These are phyloP conservation scores for Arabidopsis suecica DNA, from an alignment of 345 rosid species.

Conservation along the genomic window DNA sequence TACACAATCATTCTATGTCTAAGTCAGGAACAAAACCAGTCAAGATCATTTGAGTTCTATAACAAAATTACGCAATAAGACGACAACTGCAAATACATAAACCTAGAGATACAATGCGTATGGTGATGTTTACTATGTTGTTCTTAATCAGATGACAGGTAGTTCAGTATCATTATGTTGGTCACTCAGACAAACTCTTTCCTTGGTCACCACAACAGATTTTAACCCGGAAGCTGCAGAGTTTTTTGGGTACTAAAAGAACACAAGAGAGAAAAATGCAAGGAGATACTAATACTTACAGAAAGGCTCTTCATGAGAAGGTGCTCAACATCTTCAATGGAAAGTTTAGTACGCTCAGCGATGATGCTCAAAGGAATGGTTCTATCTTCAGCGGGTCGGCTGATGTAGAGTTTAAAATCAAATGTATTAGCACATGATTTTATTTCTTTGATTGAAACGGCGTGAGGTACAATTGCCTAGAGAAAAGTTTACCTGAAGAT, in stretches of 20 bases:
- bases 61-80: neutral
- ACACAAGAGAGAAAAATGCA: conserved; percentile 6
- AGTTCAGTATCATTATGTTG: neutral
- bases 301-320: conserved; percentile 98
- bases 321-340: conserved; percentile 89
- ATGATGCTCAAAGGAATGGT: conserved; percentile 85
- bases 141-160: neutral
- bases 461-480: conserved; percentile 4
- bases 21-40: neutral
- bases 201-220: neutral
- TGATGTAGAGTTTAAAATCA: conserved; percentile 40
- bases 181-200: neutral
- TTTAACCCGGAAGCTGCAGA: conserved; percentile 21
- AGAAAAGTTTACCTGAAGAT: conserved; percentile 75
- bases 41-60: neutral
- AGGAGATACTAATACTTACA: conserved; percentile 62
- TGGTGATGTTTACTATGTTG: neutral
- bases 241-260: neutral
- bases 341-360: conserved; percentile 90
- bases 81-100: conserved; percentile 6
- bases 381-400: conserved; percentile 98
- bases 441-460: neutral
- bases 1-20: neutral
- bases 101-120: conserved; percentile 9
- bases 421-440: neutral